Evolutionary conservation across 2,329 filamentous ascomycete genomes (phyloP), one percentile per base, ranked within the genome.

Genomic region (Beauveria varroae): DNA sequence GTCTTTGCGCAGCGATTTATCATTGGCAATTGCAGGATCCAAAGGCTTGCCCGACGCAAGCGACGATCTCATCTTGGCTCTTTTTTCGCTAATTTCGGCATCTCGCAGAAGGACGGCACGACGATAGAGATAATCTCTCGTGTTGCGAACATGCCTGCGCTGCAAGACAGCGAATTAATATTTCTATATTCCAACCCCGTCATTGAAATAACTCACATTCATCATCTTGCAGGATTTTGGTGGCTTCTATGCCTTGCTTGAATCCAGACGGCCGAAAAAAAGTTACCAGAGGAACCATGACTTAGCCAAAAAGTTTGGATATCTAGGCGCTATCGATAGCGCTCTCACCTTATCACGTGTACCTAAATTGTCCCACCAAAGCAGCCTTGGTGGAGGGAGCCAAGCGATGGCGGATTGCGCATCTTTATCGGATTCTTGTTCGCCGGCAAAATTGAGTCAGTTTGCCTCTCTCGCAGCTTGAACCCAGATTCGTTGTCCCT

Each of bases 81-180:
- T 83, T 74, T 96, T 96, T 73, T 96, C 91, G 62, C 89, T 90
- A 66, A 96, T 96, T 70, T 96, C 93, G 64, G 93, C 93, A 77
- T 97, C 91, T 67, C 89, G 87, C 49, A 97, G 84, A 24, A 91
- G 87, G 62, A 97, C 82, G 43, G 95, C 93, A 70, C 90, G 88
- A 63, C 93, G 86, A 75, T 97, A 96, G 68, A 99, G 86, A 74
- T 98, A 79, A 65, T 76, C 75, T 61, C 76, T 72, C 67, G 76
- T 66, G 68, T 78, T 72, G 63, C 74, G 73, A 34, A 75, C 72
- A 73, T 76, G 72, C 67, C 77, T 78, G 57, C 76, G 75, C 74
- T 76, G 40, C 41, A 26, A 44, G 18, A 62, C 52, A 46, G 46
- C 6, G 18, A 20, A 55, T 72, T 59, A 72, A 69, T 58, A 61